These are phyloP conservation scores for Tricholoma hemisulphureum DNA, from an alignment of 768 basidiomycete species.

Conservation along the genomic window DNA sequence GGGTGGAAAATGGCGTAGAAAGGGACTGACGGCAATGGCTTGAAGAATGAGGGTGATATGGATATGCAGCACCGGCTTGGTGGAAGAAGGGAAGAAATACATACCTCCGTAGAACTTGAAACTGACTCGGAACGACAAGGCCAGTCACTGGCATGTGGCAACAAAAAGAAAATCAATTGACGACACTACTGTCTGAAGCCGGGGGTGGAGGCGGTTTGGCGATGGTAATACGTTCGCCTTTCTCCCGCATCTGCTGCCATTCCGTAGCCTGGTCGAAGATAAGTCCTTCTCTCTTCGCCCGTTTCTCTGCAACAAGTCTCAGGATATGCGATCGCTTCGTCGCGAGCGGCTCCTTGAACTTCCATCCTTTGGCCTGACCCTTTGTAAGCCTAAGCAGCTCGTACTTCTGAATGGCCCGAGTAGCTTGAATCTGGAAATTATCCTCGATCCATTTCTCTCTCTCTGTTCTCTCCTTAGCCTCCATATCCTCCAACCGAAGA, in stretches of 20 bases:
- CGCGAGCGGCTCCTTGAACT: conserved; percentile 40
- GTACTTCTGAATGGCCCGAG: conserved; percentile 34
- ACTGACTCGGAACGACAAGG: neutral
- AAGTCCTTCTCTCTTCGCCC: conserved; percentile 39
- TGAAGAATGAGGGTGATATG: neutral
- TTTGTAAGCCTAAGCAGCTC: conserved; percentile 39
- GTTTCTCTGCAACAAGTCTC: conserved; percentile 41
- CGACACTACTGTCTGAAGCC: conserved; percentile 1
- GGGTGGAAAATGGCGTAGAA: conserved; percentile 20
- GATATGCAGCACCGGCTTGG: neutral
- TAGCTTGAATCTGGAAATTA: conserved; percentile 49
- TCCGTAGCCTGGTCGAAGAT: conserved; percentile 34
- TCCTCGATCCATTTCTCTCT: conserved; percentile 64
- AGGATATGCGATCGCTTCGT: conserved; percentile 48
- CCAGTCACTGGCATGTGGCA: conserved; percentile 8
- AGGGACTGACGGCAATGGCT: conserved; percentile 24
- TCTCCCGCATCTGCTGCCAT: conserved; percentile 35
- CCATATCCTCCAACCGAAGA: conserved; percentile 75
- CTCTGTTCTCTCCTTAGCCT: conserved; percentile 46
- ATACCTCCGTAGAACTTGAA: neutral
- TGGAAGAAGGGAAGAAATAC: conserved; percentile 1
- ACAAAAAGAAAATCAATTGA: conserved; percentile 3
- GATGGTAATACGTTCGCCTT: conserved; percentile 27
- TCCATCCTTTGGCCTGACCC: conserved; percentile 41
- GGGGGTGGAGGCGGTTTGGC: conserved; percentile 7